phyloP scores from a whole-genome alignment of 305 asterid species.

The Euphrasia arctica region DNA sequence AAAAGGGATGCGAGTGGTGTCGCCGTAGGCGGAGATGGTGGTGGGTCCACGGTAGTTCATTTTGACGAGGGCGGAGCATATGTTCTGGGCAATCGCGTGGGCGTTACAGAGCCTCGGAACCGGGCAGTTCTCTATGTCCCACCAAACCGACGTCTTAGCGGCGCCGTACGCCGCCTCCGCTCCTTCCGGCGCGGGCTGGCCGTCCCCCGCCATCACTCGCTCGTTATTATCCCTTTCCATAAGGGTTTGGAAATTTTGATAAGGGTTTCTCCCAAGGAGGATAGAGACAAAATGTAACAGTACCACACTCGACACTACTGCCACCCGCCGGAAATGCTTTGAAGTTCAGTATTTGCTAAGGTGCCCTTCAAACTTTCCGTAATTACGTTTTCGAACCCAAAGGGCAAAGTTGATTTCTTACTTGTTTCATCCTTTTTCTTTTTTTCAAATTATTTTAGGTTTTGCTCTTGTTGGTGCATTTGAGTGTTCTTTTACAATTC shows the following conservation, averaged over 20 bases:
- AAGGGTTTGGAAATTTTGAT: not conserved
- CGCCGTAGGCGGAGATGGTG: slow-evolving; percentile 60
- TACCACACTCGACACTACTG: not conserved
- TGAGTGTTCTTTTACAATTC: too few species aligned
- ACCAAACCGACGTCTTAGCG: slow-evolving; percentile 74
- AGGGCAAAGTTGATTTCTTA: too few species aligned
- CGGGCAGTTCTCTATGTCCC: slow-evolving; percentile 84
- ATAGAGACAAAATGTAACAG: not conserved
- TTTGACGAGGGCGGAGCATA: slow-evolving; percentile 55
- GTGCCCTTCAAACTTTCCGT: not conserved
- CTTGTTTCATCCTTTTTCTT: too few species aligned
- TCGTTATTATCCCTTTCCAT: not conserved
- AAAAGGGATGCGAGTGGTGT: slow-evolving; percentile 37
- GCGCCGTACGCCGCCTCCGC: slow-evolving; percentile 40
- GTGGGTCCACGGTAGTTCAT: slow-evolving; percentile 67
- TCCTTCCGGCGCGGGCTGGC: slow-evolving; percentile 35
- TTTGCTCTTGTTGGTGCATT: too few species aligned
- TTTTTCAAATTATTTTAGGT: too few species aligned
- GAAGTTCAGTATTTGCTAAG: not conserved
- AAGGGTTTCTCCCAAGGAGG: not conserved
- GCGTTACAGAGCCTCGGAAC: slow-evolving; percentile 62
- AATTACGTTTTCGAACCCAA: not conserved
- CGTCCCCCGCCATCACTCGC: slow-evolving; percentile 31
- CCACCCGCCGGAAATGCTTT: slow-evolving; percentile 13
- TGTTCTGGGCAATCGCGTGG: slow-evolving; percentile 64